Conservation (phyloP, 805 yeast genomes). For the Naumovozyma baii region DNA sequence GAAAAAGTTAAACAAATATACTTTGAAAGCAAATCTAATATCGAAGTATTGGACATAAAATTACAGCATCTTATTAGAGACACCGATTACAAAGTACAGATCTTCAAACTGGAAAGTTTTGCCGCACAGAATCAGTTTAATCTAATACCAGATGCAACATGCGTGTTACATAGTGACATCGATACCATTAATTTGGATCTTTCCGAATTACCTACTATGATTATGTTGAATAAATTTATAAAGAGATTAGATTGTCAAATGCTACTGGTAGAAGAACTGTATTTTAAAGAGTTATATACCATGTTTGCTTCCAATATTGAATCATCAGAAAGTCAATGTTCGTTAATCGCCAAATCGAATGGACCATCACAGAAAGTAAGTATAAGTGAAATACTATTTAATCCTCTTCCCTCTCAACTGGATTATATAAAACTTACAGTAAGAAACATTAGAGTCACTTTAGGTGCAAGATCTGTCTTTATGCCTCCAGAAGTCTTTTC, state of each 20-base stretch:
- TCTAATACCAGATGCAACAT: constrained; percentile 16
- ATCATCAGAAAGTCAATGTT: constrained; percentile 13
- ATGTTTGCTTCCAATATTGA: constrained; percentile 19
- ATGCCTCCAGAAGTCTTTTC: constrained; percentile 34
- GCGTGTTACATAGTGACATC: constrained; percentile 14
- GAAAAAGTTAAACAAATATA: constrained; percentile 7
- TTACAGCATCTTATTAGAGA: constrained; percentile 16
- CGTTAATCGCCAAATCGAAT: constrained; percentile 6
- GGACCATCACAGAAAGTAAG: constrained; percentile 2
- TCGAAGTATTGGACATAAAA: constrained; percentile 18
- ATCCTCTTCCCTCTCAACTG: constrained; percentile 30
- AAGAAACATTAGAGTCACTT: constrained; percentile 16
- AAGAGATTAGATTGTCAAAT: constrained; percentile 22
- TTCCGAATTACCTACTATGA: constrained; percentile 25
- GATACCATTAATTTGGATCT: constrained; percentile 20
- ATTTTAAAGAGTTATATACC: constrained; percentile 23
- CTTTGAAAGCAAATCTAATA: constrained; percentile 12
- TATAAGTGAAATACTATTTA: constrained; percentile 16
- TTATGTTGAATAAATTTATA: constrained; percentile 18
- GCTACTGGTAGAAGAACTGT: constrained; percentile 20
- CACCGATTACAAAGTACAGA: constrained; percentile 10
- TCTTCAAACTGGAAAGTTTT: constrained; percentile 16
- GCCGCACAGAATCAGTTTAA: constrained; percentile 16
- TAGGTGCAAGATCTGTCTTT: constrained; percentile 38
- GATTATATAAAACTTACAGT: constrained; percentile 20